Evolutionary conservation across 768 basidiomycete genomes (phyloP).

Genomic region (Cyathus striatus): DNA sequence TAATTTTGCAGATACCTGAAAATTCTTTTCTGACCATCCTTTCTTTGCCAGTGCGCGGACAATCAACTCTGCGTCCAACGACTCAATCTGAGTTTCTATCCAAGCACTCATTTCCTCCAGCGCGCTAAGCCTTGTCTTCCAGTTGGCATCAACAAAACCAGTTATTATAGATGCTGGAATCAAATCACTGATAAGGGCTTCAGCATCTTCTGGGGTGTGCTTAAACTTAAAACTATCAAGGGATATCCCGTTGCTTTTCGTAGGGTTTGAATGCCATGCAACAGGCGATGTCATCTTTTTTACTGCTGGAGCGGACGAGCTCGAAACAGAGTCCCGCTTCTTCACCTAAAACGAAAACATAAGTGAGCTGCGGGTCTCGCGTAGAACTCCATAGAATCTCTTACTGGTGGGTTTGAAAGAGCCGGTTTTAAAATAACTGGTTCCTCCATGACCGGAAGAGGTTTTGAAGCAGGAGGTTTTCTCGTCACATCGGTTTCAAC

Average conservation of each 20-base stretch:
- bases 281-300: slow-evolving; percentile 46
- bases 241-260: no score
- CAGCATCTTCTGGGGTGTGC: slow-evolving; percentile 90
- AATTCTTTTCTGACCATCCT: slow-evolving; percentile 97
- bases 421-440: slow-evolving; percentile 50
- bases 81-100: slow-evolving; percentile 63
- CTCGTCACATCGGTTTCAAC: slow-evolving; percentile 27
- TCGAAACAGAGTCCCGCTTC: slow-evolving; percentile 38
- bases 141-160: slow-evolving; percentile 81
- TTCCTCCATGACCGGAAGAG: slow-evolving; percentile 23
- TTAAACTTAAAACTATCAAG: slow-evolving; percentile 89
- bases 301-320: slow-evolving; percentile 40
- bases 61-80: slow-evolving; percentile 82
- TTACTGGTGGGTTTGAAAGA: slow-evolving; percentile 40
- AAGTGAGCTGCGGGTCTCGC: no score
- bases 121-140: slow-evolving; percentile 88
- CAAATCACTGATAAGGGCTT: slow-evolving; percentile 63
- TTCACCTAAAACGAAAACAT: slow-evolving; percentile 47
- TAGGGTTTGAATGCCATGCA: slow-evolving; percentile 41
- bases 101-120: slow-evolving; percentile 83
- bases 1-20: slow-evolving; percentile 91
- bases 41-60: slow-evolving; percentile 86
- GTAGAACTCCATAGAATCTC: no score
- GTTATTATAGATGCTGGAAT: slow-evolving; percentile 69
- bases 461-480: slow-evolving; percentile 14